These are phyloP conservation scores for Puccinia triticina DNA, from an alignment of 1,284 basidiomycete genomes.

Conservation along the genomic window DNA sequence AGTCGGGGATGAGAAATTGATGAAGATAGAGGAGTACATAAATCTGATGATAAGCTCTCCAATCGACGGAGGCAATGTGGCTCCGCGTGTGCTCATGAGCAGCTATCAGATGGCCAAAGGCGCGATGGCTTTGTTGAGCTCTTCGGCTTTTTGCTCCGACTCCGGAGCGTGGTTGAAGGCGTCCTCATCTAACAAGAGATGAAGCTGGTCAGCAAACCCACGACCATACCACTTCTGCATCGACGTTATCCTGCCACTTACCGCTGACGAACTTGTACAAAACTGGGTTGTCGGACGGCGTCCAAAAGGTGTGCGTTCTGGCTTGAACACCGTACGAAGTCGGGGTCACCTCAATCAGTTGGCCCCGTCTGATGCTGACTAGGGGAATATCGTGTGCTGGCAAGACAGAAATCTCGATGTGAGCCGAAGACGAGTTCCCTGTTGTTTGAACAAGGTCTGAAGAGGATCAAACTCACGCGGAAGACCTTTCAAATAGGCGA, in stretches of 20 bases:
- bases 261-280: slow-evolving; percentile 48
- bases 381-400: slow-evolving; percentile 78
- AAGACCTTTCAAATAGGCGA: slow-evolving; percentile 57
- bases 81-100: not conserved
- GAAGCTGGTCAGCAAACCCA: not conserved
- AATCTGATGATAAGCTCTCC: not conserved
- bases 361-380: slow-evolving; percentile 31
- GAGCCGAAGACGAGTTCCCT: not conserved
- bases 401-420: slow-evolving; percentile 78
- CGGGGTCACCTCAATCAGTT: slow-evolving; percentile 46
- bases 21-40: not conserved
- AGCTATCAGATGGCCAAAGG: slow-evolving; percentile 41
- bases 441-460: not conserved
- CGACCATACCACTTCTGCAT: not conserved
- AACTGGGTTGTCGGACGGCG: slow-evolving; percentile 39
- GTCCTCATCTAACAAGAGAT: slow-evolving; percentile 29
- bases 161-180: slow-evolving; percentile 50
- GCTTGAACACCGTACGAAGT: slow-evolving; percentile 51
- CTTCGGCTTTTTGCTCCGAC: slow-evolving; percentile 49
- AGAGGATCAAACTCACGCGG: slow-evolving; percentile 21
- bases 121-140: slow-evolving; percentile 49
- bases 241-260: not conserved
- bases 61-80: too few relatives aligned
- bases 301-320: slow-evolving; percentile 49
- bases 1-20: not conserved